A percentile compares a stretch with the other conserved stretches of the same genome.
Conservation (phyloP, 805 yeast species). For the Candida tallmaniae region DNA sequence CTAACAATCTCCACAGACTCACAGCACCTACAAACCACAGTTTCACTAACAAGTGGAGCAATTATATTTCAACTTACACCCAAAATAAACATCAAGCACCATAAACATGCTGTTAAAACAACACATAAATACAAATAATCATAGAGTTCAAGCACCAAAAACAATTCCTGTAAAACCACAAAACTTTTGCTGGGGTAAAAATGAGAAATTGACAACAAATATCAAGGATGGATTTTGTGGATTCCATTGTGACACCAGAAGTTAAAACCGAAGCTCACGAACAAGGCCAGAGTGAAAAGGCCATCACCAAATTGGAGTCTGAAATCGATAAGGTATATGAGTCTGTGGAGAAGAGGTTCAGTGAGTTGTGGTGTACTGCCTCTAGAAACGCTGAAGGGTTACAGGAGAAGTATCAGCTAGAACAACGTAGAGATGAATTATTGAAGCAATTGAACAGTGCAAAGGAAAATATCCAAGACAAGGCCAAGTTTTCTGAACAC, state of each 20-base stretch:
- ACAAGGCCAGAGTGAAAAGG: conserved; percentile 46
- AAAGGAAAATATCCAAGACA: conserved; percentile 19
- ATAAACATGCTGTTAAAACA: no score
- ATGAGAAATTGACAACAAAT: background rate
- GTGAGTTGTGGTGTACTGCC: conserved; percentile 30
- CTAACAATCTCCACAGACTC: no score
- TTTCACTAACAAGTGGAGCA: no score
- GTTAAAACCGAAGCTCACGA: conserved; percentile 12
- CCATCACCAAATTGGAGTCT: conserved; percentile 47
- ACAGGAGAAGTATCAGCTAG: conserved; percentile 25
- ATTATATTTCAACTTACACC: no score
- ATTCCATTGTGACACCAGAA: conserved; percentile 20
- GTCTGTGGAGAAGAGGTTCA: conserved; percentile 37
- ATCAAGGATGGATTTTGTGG: conserved; percentile 27
- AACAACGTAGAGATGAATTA: conserved; percentile 24
- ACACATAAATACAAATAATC: no score
- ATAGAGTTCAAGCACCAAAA: no score
- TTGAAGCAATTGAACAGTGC: conserved; percentile 25
- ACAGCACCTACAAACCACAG: no score
- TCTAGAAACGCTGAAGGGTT: conserved; percentile 26
- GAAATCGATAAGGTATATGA: conserved; percentile 50
- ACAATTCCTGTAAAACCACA: no score
- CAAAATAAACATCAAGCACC: no score
- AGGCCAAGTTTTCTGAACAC: conserved; percentile 18
- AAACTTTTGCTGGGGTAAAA: background rate